phyloP scores from a whole-genome alignment of 192 early-diverging fungal genomes.

The Dissophora ornata region DNA sequence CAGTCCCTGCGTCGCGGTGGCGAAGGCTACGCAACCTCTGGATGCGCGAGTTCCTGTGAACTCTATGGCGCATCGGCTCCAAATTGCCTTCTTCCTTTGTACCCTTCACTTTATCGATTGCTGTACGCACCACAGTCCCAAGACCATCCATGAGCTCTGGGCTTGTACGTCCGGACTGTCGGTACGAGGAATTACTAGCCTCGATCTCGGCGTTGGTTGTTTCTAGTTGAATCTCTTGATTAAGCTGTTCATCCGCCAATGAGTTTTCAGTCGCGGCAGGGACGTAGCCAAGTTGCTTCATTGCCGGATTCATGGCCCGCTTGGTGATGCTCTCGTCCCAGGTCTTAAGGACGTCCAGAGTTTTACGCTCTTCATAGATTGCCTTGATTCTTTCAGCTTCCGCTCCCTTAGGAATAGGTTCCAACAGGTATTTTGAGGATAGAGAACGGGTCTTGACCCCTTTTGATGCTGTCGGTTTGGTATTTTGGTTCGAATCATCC shows the following conservation, averaged over 20 bases:
- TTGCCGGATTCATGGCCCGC: constrained; percentile 28
- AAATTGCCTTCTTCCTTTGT: constrained; percentile 24
- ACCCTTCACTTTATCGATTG: constrained; percentile 28
- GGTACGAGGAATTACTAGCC: not conserved
- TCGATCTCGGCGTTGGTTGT: constrained; percentile 30
- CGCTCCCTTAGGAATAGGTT: constrained; percentile 26
- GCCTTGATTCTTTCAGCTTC: constrained; percentile 36
- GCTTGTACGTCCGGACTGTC: not conserved
- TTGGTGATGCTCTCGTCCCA: constrained; percentile 54
- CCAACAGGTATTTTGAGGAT: constrained; percentile 24
- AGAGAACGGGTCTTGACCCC: constrained; percentile 3
- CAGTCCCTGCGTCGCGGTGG: constrained; percentile 1
- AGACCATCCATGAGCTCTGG: constrained; percentile 19
- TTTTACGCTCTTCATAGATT: constrained; percentile 21
- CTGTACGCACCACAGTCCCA: constrained; percentile 15
- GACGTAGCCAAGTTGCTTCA: constrained; percentile 38
- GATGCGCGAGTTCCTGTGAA: constrained; percentile 4
- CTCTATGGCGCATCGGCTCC: constrained; percentile 22
- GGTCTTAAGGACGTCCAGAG: constrained; percentile 15
- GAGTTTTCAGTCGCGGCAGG: constrained; percentile 33
- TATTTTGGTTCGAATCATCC: not conserved
- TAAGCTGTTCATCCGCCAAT: constrained; percentile 16
- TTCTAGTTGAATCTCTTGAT: constrained; percentile 9
- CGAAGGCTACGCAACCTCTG: not conserved
- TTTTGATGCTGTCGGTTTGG: not conserved